Base-by-base conservation (phyloP, 768 basidiomycete species). In the Lyophyllum semitale region DNA sequence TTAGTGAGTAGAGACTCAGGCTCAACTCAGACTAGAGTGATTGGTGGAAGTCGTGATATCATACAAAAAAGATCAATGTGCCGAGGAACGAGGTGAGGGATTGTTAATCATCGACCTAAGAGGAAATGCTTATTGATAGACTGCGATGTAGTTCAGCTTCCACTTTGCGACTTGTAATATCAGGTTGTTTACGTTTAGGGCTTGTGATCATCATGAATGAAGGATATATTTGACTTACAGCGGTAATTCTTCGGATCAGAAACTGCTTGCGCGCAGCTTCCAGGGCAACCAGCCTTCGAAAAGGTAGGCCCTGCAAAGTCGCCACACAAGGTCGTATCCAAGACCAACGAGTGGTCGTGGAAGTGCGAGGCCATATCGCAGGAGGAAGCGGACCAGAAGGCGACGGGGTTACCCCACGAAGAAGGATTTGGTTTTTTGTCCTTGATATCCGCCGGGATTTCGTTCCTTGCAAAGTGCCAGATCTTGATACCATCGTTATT, bases 171-270 rank as follows among this genome's bases (percentile, higher is more conserved):
- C 84, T n/a, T 85, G 59, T 17, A 52, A 38, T 2, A 22, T n/a
- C 13, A 30, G 20, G 9, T 46, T 40, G 32, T 18, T n/a, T n/a
- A n/a, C n/a, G n/a, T n/a, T n/a, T 47, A 42, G 55, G 15, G 47
- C 20, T 8, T 25, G 57, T 51, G 44, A n/a, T 23, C 17, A 52
- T 22, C n/a, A 30, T 40, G 23, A 54, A 46, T 43, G 5, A 41
- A 33, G 1, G 17, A 45, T 23, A 37, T 3, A 46, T 46, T 33
- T n/a, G 4, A 68, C 74, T 56, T 43, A 78, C 72, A 48, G 22
- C 57, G 26, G 66, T 83, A 89, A 70, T 85, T 88, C 20, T 63
- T 71, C 17, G 84, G 79, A 63, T 89, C 74, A 17, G 78, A 73
- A 40, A 88, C 81, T 29, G 74, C 74, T 11, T 75, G 59, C 1